A percentile compares a stretch with the other conserved stretches of the same genome.
phyloP scores from a whole-genome alignment of 805 yeast genomes.

The Ogataea corticis region DNA sequence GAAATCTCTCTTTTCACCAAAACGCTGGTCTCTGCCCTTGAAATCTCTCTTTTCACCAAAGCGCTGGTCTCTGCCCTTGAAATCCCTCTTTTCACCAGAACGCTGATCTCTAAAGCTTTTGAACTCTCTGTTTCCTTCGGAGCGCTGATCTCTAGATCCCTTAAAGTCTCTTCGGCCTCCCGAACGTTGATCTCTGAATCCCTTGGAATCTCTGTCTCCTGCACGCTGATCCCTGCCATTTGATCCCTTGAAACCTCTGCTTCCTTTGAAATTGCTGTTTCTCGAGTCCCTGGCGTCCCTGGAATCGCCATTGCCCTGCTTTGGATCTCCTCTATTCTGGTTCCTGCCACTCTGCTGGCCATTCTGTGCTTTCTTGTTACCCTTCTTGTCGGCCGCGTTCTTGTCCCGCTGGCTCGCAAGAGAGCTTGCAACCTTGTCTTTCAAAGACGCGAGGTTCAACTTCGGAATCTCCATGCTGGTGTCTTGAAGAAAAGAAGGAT shows the following conservation, averaged over 20 bases:
- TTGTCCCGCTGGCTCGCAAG: constrained; percentile 33
- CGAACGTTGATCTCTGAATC: too few species aligned
- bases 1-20: not conserved
- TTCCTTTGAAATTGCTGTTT: not conserved
- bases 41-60: not conserved
- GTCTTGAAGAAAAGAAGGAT: not conserved
- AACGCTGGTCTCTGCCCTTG: not conserved
- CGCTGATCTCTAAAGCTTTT: not conserved
- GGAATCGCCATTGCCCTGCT: constrained; percentile 15
- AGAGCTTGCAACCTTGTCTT: constrained; percentile 62
- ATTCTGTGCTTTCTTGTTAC: constrained; percentile 21
- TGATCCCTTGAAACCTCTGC: not conserved
- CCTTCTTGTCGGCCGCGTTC: constrained; percentile 7
- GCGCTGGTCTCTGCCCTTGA: not conserved
- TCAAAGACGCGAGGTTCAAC: constrained; percentile 56
- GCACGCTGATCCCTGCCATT: too few species aligned
- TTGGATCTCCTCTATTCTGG: not conserved
- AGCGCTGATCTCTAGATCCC: too few species aligned
- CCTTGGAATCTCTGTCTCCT: too few species aligned
- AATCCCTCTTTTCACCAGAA: too few species aligned
- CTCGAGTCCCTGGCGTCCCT: constrained; percentile 12
- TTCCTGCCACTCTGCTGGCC: constrained; percentile 7
- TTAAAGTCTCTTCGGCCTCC: not conserved
- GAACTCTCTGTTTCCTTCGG: too few species aligned
- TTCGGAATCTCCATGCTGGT: constrained; percentile 43